A percentile compares a stretch with the other conserved stretches of the same genome.
These are phyloP conservation scores for Trapa incisa DNA, from an alignment of 345 rosid species.

Conservation along the genomic window DNA sequence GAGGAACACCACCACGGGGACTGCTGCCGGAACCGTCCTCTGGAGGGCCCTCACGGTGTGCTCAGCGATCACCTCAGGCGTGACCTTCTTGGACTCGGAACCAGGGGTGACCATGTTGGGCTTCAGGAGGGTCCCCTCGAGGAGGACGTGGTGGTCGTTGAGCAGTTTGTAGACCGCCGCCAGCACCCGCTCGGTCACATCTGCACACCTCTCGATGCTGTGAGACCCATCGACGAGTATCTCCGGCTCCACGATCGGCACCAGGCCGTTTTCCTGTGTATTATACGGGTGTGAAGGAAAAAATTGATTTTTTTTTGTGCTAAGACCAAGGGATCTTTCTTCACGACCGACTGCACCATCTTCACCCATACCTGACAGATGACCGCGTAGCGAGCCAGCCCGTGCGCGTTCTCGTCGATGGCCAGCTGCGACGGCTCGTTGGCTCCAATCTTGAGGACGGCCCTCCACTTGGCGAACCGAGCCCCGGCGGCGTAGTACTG, in stretches of 20 bases:
- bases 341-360: constrained; percentile 12
- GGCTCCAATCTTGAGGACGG: constrained; percentile 15
- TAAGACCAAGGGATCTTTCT: too few species aligned
- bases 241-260: constrained; percentile 8
- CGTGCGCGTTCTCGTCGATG: constrained; percentile 13
- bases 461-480: constrained; percentile 20
- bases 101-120: constrained; percentile 20
- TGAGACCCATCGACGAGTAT: constrained; percentile 18
- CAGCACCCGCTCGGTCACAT: constrained; percentile 14
- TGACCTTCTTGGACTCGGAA: constrained; percentile 11
- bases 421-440: constrained; percentile 13
- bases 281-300: too few species aligned
- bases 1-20: constrained; percentile 16
- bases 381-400: constrained; percentile 15
- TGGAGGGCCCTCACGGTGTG: constrained; percentile 14
- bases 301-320: too few species aligned
- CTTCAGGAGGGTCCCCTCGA: constrained; percentile 18
- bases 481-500: constrained; percentile 16
- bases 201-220: constrained; percentile 11
- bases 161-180: constrained; percentile 17
- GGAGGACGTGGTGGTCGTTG: constrained; percentile 15
- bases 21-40: constrained; percentile 16
- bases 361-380: constrained; percentile 16
- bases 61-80: constrained; percentile 11
- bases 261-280: too few species aligned